Conservation (phyloP, 140 eudicot species). For the Ambrosia hybrid region DNA sequence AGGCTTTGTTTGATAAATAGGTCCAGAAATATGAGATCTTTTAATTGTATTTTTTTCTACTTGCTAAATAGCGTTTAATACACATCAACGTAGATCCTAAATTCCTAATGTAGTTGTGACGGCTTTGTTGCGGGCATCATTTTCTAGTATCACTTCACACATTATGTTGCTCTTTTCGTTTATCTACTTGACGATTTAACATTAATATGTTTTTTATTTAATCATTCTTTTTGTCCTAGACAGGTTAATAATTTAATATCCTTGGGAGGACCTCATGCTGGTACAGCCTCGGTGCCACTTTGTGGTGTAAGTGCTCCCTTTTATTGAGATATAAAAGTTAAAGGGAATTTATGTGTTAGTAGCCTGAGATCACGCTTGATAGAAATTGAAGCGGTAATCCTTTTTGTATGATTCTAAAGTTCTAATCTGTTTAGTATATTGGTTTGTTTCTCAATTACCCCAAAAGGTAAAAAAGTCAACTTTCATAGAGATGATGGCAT, state of each 20-base stretch:
- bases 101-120: not conserved
- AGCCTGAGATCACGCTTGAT: conserved; percentile 7
- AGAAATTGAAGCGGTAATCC: conserved; percentile 1
- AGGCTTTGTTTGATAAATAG: too few species aligned
- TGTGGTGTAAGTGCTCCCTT: conserved; percentile 77
- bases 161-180: conserved; percentile 9
- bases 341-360: conserved; percentile 8
- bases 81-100: not conserved
- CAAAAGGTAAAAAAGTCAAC: not conserved
- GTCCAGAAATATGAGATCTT: too few species aligned
- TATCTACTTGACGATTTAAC: conserved; percentile 8
- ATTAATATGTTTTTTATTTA: not conserved
- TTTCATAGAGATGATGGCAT: not conserved
- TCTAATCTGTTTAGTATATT: not conserved
- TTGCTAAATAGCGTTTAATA: not conserved
- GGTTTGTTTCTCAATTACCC: not conserved
- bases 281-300: conserved; percentile 95
- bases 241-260: conserved; percentile 88
- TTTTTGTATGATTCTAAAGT: not conserved
- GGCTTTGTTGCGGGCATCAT: not conserved
- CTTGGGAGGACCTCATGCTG: conserved; percentile 98
- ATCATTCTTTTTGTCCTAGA: not conserved
- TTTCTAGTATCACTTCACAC: conserved; percentile 8
- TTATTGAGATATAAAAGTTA: conserved; percentile 13
- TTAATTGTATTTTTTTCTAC: conserved; percentile 12